Conservation (phyloP, 495 filamentous ascomycete genomes). For the Mycothermus thermophilus region DNA sequence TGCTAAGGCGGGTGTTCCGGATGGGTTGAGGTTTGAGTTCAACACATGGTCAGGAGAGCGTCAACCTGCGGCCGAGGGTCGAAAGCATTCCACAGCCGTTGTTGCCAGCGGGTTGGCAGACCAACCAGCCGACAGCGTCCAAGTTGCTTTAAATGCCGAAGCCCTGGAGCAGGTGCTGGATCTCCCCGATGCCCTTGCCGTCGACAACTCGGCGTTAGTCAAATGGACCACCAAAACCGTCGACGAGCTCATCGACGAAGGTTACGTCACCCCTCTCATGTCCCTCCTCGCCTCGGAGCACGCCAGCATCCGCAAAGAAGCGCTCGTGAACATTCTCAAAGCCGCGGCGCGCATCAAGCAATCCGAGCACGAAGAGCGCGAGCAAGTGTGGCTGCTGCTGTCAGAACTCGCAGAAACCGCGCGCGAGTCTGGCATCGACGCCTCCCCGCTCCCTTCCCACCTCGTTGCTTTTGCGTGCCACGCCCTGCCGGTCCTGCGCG, state of each 20-base stretch:
- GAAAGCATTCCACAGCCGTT: too few relatives aligned
- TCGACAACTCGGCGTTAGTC: conserved; percentile 44
- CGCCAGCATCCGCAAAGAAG: conserved; percentile 59
- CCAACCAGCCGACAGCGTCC: conserved; percentile 1
- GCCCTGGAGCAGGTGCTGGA: conserved; percentile 21
- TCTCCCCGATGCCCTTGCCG: conserved; percentile 22
- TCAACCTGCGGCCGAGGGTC: too few relatives aligned
- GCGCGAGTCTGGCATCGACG: conserved; percentile 33
- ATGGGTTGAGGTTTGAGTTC: conserved; percentile 6
- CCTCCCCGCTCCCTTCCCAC: conserved; percentile 53
- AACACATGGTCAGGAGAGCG: conserved; percentile 4
- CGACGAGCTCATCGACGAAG: conserved; percentile 60
- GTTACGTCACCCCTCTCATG: conserved; percentile 49
- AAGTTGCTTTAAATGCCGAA: too few relatives aligned
- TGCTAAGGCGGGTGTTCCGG: conserved; percentile 7
- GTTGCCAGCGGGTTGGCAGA: neutral
- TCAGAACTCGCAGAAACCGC: conserved; percentile 69
- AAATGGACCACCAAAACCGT: conserved; percentile 64
- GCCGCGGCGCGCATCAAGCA: conserved; percentile 52
- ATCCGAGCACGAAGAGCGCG: conserved; percentile 61
- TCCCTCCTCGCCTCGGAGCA: conserved; percentile 62
- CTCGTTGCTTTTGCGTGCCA: conserved; percentile 60
- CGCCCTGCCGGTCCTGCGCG: conserved; percentile 50
- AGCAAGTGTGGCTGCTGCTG: conserved; percentile 58
- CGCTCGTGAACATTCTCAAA: conserved; percentile 50